These are phyloP conservation scores for Coprinellus micaceus DNA, from an alignment of 768 basidiomycete genomes.

Conservation along the genomic window DNA sequence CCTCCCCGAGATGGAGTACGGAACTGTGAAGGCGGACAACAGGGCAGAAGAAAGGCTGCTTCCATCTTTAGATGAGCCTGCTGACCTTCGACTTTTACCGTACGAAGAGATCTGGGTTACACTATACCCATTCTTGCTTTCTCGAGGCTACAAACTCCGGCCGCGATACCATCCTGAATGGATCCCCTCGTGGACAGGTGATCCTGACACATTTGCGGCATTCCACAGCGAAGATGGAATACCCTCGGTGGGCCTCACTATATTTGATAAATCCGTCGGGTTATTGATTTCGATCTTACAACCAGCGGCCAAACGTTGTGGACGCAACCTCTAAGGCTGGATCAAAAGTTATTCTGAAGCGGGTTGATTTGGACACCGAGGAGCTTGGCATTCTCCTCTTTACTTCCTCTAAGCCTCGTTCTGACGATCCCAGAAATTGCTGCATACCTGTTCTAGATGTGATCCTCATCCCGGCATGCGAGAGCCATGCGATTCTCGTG, in stretches of 20 bases:
- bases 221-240: background rate
- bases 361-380: background rate
- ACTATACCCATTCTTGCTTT: background rate
- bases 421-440: slow-evolving; percentile 19
- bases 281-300: background rate
- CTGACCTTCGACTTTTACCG: background rate
- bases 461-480: slow-evolving; percentile 17
- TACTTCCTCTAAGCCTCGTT: slow-evolving; percentile 12
- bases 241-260: background rate
- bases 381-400: slow-evolving; percentile 14
- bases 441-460: slow-evolving; percentile 21
- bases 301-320: background rate
- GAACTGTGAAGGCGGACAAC: too few relatives aligned
- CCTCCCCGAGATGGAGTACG: too few relatives aligned
- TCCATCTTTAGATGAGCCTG: background rate
- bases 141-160: slow-evolving; percentile 4
- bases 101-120: background rate
- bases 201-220: background rate
- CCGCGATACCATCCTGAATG: slow-evolving; percentile 8
- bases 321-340: background rate
- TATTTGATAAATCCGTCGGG: background rate
- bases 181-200: slow-evolving; percentile 6
- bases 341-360: background rate
- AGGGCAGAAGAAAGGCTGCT: too few relatives aligned
- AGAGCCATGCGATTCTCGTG: slow-evolving; percentile 13